Evolutionary conservation across 1,284 basidiomycete genomes (phyloP), one percentile per base, ranked within the genome.

Genomic region (Naganishia cerealis): DNA sequence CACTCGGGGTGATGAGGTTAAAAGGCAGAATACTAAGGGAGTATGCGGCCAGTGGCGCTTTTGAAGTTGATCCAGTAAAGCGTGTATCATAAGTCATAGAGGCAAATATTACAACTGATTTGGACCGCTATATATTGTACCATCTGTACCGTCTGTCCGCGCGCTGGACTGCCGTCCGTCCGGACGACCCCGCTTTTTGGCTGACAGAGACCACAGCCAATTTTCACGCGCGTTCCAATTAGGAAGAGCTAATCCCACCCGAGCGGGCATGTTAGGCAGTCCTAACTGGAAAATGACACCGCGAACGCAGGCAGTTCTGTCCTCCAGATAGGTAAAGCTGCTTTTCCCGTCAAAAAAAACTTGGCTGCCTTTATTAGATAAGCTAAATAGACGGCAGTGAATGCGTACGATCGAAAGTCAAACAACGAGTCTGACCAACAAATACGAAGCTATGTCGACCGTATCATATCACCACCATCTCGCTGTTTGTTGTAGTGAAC

Each of bases 141-240:
- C 24, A 48, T 48, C 46, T 6, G 46, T 48, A 48, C 46, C 46
- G 8, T 48, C n/a, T 8, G 46, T 48, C 46, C 46, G 46, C 46
- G 46, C 46, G 46, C n/a, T 48, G 46, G 46, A 48, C 46, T 21
- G 46, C 46, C 12, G 46, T 48, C 46, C 46, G 46, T 48, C 46
- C 46, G 46, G 18, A 48, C n/a, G 46, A 48, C 46, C 46, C 46
- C n/a, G n/a, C 12, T 48, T 48, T 48, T 48, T 18, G 42, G 15
- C n/a, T 18, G 46, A 48, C 46, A 48, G 18, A 21, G 46, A n/a
- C n/a, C 46, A 48, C 46, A 48, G 46, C 46, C 46, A 48, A 10
- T 48, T 48, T 48, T 48, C 46, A 21, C 46, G 46, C 46, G 46
- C 46, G 46, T 48, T 48, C 46, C 46, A 48, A 48, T 48, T 48